Percentiles rank a stretch among this genome's conserved stretches.
These are phyloP conservation scores for Meira miltonrushii DNA, from an alignment of 1,284 basidiomycete species.

Conservation along the genomic window DNA sequence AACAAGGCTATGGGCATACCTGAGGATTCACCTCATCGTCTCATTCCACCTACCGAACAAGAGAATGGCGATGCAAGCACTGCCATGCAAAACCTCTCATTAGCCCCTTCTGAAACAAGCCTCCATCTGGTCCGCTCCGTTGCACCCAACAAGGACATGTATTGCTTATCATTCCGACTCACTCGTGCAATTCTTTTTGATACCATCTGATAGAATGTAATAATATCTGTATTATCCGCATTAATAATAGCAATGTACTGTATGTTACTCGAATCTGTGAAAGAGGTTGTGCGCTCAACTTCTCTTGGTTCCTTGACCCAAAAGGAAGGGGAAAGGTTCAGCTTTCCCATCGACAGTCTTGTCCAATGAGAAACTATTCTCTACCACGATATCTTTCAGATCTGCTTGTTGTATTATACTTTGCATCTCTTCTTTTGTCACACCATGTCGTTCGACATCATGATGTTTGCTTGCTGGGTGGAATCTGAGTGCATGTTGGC, in stretches of 20 bases:
- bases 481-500: background rate
- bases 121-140: conserved; percentile 83
- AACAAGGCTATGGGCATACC: conserved; percentile 14
- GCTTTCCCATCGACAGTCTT: conserved; percentile 7
- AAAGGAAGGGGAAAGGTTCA: conserved; percentile 9
- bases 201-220: background rate
- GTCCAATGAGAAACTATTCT: conserved; percentile 5
- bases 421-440: conserved; percentile 9
- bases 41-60: background rate
- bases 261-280: no score
- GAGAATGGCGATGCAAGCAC: background rate
- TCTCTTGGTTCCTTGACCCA: conserved; percentile 4
- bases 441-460: conserved; percentile 14
- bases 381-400: conserved; percentile 5
- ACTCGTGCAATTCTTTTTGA: conserved; percentile 56
- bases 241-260: background rate
- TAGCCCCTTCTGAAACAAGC: conserved; percentile 55
- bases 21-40: background rate
- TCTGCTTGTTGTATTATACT: conserved; percentile 7
- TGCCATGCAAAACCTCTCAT: conserved; percentile 12
- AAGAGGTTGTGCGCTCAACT: background rate
- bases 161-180: conserved; percentile 86
- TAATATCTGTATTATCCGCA: background rate
- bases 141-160: conserved; percentile 97
- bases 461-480: conserved; percentile 8